phyloP scores from a whole-genome alignment of 202 grass and related monocot genomes.

The Cymbopogon flexuosus region DNA sequence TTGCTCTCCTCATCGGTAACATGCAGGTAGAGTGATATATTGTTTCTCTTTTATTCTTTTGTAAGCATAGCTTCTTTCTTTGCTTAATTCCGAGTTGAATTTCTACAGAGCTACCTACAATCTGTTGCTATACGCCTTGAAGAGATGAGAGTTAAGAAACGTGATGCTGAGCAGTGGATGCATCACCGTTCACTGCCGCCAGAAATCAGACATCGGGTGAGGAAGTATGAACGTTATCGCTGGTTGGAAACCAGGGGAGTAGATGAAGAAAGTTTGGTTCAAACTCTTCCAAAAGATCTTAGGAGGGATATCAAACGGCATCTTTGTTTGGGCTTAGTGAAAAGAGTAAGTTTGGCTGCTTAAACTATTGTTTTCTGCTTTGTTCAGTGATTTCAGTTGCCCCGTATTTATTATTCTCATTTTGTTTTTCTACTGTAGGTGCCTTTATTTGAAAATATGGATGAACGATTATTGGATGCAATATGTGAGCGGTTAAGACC shows the following conservation, averaged over 20 bases:
- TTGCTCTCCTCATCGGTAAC: constrained; percentile 85
- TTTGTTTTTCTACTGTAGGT: constrained; percentile 37
- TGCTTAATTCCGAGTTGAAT: background rate
- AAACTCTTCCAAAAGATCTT: constrained; percentile 81
- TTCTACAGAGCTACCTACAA: constrained; percentile 70
- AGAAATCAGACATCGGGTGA: constrained; percentile 64
- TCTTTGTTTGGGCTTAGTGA: constrained; percentile 81
- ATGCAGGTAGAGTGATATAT: constrained; percentile 65
- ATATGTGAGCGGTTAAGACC: constrained; percentile 77
- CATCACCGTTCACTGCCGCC: constrained; percentile 65
- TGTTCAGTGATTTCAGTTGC: background rate
- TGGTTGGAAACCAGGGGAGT: constrained; percentile 88
- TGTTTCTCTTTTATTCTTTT: constrained; percentile 4
- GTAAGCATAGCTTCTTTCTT: background rate
- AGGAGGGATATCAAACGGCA: constrained; percentile 86
- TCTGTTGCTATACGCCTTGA: constrained; percentile 76
- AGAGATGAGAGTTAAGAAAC: constrained; percentile 89
- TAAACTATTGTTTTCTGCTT: constrained; percentile 16
- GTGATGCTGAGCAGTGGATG: constrained; percentile 88
- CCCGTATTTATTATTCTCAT: background rate
- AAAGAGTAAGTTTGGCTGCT: constrained; percentile 46
- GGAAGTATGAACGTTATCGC: constrained; percentile 67
- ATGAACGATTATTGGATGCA: constrained; percentile 65
- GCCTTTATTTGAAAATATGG: constrained; percentile 82
- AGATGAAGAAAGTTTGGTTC: constrained; percentile 86